Evolutionary conservation across 352 stramenopile genomes (phyloP), one percentile per base, ranked within the genome.

Genomic region (Globisporangium ultimum): DNA sequence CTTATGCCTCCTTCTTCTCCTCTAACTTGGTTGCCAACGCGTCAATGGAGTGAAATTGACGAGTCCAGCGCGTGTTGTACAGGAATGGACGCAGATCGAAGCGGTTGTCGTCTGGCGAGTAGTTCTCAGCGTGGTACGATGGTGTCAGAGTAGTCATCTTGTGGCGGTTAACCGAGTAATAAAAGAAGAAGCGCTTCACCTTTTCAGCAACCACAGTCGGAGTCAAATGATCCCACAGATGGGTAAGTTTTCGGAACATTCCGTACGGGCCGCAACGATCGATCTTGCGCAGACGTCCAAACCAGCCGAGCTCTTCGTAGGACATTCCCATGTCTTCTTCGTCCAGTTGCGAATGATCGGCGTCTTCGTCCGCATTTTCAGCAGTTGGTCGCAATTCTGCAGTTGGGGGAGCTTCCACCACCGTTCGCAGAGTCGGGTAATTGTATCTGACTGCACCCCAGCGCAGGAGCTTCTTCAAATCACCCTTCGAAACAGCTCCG

Each of bases 271-370:
- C 96, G 67, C 94, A 99, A 40, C 94, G 79, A 17, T 93, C 82
- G 49, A 99, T 95, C 76, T 99, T 99, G 54, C 97, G 86, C 36
- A 99, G 76, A 34, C 88, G 84, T 41, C 96, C 97, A 76, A 98
- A 99, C 68, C 87, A 91, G 14, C 96, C 91, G 36, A 99, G 86
- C 69, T 99, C 97, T 58, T 97, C 93, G 71, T 99, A 99, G 14
- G 89, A 97, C 97, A 99, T 99, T 9, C 97, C 97, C 97, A 99
- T 99, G 74, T 99, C 97, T 51, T 98, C 96, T 81, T 99, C 97
- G 70, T 99, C 97, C 12, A 97, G 78, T 71, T 99, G 96, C 24
- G 89, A 97, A 74, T 98, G 89, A 52, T 96, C 74, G 21, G 67
- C 75, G 11, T 84, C 71, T 60, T 89, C 78, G 21, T 66, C 76